Percentiles rank a stretch among this genome's conserved stretches.
Conservation (phyloP, 2,329 filamentous ascomycete species). For the Nothophoma quercina region DNA sequence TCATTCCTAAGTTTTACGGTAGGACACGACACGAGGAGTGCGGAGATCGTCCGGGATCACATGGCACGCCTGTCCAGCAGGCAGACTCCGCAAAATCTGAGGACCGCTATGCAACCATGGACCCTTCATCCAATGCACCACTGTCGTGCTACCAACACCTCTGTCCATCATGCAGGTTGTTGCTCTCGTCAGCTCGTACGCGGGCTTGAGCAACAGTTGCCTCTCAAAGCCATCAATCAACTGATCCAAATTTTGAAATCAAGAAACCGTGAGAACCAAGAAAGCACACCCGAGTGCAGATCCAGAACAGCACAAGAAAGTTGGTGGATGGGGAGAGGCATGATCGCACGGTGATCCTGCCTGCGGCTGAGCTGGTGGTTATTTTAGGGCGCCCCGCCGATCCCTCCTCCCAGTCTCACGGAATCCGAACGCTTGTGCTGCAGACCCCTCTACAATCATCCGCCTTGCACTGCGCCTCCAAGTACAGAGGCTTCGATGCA, state of each 20-base stretch:
- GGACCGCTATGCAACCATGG: background rate
- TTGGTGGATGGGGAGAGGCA: background rate
- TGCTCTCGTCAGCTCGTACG: background rate
- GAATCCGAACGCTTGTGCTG: constrained; percentile 12
- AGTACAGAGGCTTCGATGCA: constrained; percentile 1
- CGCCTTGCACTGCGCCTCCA: constrained; percentile 13
- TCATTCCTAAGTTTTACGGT: background rate
- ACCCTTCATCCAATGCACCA: background rate
- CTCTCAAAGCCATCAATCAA: background rate
- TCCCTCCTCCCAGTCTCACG: constrained; percentile 12
- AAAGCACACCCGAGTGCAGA: background rate
- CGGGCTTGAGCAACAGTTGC: background rate
- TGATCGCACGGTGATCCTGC: constrained; percentile 10
- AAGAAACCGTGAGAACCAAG: background rate
- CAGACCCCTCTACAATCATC: constrained; percentile 8
- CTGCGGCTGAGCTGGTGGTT: constrained; percentile 15
- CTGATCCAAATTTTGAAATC: background rate
- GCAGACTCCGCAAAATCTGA: background rate
- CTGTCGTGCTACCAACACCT: constrained; percentile 1
- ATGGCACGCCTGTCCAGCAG: background rate
- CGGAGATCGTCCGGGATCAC: background rate
- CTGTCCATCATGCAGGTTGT: background rate
- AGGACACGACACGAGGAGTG: background rate
- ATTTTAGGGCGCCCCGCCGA: constrained; percentile 14
- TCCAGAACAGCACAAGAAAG: background rate